These are phyloP conservation scores for Tarenaya hassleriana DNA, from an alignment of 345 rosid species.

Conservation along the genomic window DNA sequence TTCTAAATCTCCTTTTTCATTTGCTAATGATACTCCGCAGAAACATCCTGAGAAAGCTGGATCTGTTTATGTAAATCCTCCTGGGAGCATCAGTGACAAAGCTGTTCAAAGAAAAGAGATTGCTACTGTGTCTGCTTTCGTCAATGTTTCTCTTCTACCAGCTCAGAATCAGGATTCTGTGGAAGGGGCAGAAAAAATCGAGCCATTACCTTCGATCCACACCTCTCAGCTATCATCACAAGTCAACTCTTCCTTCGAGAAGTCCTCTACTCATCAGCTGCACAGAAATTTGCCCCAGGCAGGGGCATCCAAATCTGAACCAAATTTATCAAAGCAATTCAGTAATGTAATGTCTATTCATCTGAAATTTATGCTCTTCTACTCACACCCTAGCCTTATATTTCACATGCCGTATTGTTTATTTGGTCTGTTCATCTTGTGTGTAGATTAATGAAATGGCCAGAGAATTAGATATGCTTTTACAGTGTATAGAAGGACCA, in stretches of 20 bases:
- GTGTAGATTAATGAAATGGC: slow-evolving; percentile 76
- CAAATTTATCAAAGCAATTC: slow-evolving; percentile 59
- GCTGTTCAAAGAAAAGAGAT: slow-evolving; percentile 33
- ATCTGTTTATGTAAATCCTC: slow-evolving; percentile 29
- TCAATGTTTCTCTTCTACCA: slow-evolving; percentile 29
- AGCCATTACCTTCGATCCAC: slow-evolving; percentile 51
- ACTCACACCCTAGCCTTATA: slow-evolving; percentile 11
- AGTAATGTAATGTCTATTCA: slow-evolving; percentile 50
- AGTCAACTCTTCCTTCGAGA: slow-evolving; percentile 44
- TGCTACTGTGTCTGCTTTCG: slow-evolving; percentile 27
- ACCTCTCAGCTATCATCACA: slow-evolving; percentile 44
- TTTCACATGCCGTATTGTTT: background rate
- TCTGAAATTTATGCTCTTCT: slow-evolving; percentile 14
- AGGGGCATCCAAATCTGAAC: slow-evolving; percentile 42
- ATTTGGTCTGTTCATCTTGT: slow-evolving; percentile 7
- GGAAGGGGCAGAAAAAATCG: slow-evolving; percentile 41
- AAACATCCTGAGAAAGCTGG: slow-evolving; percentile 31
- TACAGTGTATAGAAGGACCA: slow-evolving; percentile 58
- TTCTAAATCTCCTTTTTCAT: slow-evolving; percentile 25
- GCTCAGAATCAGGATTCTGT: slow-evolving; percentile 27
- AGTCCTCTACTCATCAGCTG: slow-evolving; percentile 38
- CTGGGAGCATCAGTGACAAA: slow-evolving; percentile 34
- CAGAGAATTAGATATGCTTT: slow-evolving; percentile 65
- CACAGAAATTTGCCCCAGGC: slow-evolving; percentile 31
- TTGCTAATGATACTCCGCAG: slow-evolving; percentile 31